Conservation (phyloP, 345 rosid genomes). For the Sisymbrium altissimum region DNA sequence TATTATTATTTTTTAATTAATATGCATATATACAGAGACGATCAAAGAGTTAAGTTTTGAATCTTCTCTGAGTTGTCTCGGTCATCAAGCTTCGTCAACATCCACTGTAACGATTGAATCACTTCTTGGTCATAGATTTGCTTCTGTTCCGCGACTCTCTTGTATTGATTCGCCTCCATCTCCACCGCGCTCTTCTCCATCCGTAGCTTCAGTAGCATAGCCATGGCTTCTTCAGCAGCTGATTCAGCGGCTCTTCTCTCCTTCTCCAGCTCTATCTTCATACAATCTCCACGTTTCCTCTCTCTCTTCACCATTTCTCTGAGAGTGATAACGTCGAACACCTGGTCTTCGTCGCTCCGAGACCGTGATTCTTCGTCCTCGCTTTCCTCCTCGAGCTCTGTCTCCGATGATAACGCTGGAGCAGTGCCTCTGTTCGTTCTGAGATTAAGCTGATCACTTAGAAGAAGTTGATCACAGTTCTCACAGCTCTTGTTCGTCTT, state of each 20-base stretch:
- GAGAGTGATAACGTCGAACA: slow-evolving; percentile 46
- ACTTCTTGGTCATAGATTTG: slow-evolving; percentile 49
- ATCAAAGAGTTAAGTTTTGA: background rate
- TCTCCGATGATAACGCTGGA: background rate
- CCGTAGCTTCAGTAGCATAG: slow-evolving; percentile 76
- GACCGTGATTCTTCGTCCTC: slow-evolving; percentile 25
- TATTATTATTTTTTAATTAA: background rate
- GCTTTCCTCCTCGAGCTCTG: slow-evolving; percentile 20
- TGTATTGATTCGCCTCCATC: slow-evolving; percentile 58
- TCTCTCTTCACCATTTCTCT: slow-evolving; percentile 61
- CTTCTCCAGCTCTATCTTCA: slow-evolving; percentile 58
- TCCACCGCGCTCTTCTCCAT: slow-evolving; percentile 55
- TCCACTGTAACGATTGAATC: slow-evolving; percentile 61
- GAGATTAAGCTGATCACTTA: slow-evolving; percentile 14
- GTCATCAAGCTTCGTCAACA: slow-evolving; percentile 47
- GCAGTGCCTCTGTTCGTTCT: slow-evolving; percentile 11
- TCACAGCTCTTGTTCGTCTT: slow-evolving; percentile 1
- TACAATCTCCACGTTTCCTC: slow-evolving; percentile 42
- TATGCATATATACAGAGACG: background rate
- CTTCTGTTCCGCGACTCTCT: slow-evolving; percentile 56
- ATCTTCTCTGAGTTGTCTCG: slow-evolving; percentile 6
- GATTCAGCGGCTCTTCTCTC: slow-evolving; percentile 74
- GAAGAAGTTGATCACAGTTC: slow-evolving; percentile 12
- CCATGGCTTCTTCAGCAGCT: slow-evolving; percentile 79
- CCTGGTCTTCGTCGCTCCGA: slow-evolving; percentile 52